These are phyloP conservation scores for Nidularia pulvinata DNA, from an alignment of 768 basidiomycete species.

Conservation along the genomic window DNA sequence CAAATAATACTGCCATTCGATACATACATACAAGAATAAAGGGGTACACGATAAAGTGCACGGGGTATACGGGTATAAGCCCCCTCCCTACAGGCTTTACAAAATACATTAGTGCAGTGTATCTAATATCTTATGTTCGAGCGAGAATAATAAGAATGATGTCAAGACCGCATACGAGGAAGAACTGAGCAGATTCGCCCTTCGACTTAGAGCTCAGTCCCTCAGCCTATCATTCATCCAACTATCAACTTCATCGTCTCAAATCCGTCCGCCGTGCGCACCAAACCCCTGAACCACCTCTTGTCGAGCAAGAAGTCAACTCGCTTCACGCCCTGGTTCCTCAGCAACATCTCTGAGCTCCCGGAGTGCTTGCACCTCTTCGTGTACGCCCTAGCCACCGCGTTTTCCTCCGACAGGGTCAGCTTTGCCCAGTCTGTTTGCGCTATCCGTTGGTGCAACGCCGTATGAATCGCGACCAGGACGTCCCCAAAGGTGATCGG, in stretches of 20 bases:
- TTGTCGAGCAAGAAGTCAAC: constrained; percentile 9
- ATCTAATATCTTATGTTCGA: too few relatives aligned
- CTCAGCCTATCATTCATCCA: too few relatives aligned
- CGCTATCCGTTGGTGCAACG: constrained; percentile 4
- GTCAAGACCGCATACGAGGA: too few relatives aligned
- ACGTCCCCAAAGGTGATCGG: constrained; percentile 7
- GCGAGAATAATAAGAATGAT: too few relatives aligned
- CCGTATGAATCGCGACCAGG: constrained; percentile 4
- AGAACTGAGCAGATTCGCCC: too few relatives aligned
- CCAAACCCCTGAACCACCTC: constrained; percentile 8
- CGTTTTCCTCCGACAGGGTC: neutral
- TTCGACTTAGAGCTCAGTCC: too few relatives aligned
- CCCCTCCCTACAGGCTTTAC: too few relatives aligned
- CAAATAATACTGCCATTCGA: too few relatives aligned
- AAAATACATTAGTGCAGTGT: too few relatives aligned
- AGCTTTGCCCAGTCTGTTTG: constrained; percentile 7
- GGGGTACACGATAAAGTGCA: too few relatives aligned
- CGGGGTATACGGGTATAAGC: too few relatives aligned
- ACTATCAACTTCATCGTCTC: constrained; percentile 7
- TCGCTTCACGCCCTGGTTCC: constrained; percentile 7
- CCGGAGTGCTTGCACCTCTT: neutral
- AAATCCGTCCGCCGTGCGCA: neutral
- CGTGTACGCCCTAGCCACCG: constrained; percentile 5
- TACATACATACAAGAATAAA: too few relatives aligned
- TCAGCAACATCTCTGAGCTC: constrained; percentile 1